Evolutionary conservation across 306 rosid species (phyloP), one percentile per base, ranked within the genome.

Genomic region (Fragaria nilgerrensis): DNA sequence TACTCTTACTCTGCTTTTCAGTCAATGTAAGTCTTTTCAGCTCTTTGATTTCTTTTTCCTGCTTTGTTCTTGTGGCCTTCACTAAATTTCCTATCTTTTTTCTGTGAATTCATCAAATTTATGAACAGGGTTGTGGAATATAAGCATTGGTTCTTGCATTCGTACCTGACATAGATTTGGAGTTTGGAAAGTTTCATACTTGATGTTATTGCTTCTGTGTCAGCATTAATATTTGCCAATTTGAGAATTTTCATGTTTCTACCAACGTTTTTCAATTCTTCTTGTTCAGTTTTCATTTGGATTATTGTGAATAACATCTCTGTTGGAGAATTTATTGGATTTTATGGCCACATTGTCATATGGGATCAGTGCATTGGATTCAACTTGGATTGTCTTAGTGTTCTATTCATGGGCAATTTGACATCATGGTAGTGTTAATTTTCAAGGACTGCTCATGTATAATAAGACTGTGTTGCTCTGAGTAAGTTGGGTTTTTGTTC

Each of bases 1-100:
- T 74, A 84, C 52, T 10, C 76, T 80, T 76, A 37, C 80, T 49
- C 58, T 82, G 7, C 73, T 76, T 76, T 78, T 82, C 32, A 74
- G 82, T 74, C 77, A 82, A 34, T 49, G 88, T 88, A 82, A 75
- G 91, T 77, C 37, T 25, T 61, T 36, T 41, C 4, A 22, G 70
- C n/a, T 79, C 74, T 8, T 39, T 74, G 68, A 1, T 63, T 19
- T 49, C 34, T 15, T 34, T 52, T 29, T 52, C 76, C 81, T 34
- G 66, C 34, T 58, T 34, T 69, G 13, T 75, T 39, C 36, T 13
- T 36, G 62, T 20, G 20, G 25, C 6, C 74, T 29, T 19, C 56
- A 29, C 45, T 58, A 29, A 16, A 4, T 70, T 56, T 66, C n/a
- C 20, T 13, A 1, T 58, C 64, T 37, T 59, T 61, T 14, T 62